Evolutionary conservation across 768 basidiomycete species (phyloP).

Genomic region (Amanita phalloides): DNA sequence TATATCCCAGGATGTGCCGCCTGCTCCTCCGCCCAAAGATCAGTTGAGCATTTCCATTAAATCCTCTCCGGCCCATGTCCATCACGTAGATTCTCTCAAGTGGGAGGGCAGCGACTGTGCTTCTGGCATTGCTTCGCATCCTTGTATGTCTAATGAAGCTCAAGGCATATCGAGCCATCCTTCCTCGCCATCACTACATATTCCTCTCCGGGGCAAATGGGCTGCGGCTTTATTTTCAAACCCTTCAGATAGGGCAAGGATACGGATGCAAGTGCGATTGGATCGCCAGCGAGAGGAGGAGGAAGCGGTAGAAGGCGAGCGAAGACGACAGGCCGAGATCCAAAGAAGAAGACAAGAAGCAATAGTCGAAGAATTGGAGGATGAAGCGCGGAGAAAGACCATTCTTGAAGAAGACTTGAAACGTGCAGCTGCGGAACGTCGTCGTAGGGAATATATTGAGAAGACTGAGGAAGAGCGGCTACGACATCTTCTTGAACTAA

Average conservation of each 20-base stretch:
- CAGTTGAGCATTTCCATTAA: not conserved
- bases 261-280: slow-evolving; percentile 13
- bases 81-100: not conserved
- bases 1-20: not conserved
- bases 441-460: slow-evolving; percentile 27
- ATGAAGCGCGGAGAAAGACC: slow-evolving; percentile 28
- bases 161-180: not conserved
- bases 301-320: slow-evolving; percentile 39
- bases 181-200: not conserved
- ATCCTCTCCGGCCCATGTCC: not conserved
- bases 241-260: slow-evolving; percentile 16
- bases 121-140: not conserved
- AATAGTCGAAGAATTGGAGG: slow-evolving; percentile 28
- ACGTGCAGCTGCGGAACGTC: slow-evolving; percentile 24
- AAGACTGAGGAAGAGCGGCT: slow-evolving; percentile 36
- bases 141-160: not conserved
- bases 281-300: slow-evolving; percentile 18
- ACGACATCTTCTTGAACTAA: slow-evolving; percentile 32
- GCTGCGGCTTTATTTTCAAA: slow-evolving; percentile 5
- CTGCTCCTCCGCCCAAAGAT: not conserved
- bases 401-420: slow-evolving; percentile 31
- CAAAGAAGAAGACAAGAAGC: slow-evolving; percentile 32
- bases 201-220: slow-evolving; percentile 6
- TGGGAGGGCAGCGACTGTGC: not conserved
- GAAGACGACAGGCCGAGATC: slow-evolving; percentile 26